Base-by-base conservation (phyloP, 345 rosid species). In the Fremontodendron californicum region DNA sequence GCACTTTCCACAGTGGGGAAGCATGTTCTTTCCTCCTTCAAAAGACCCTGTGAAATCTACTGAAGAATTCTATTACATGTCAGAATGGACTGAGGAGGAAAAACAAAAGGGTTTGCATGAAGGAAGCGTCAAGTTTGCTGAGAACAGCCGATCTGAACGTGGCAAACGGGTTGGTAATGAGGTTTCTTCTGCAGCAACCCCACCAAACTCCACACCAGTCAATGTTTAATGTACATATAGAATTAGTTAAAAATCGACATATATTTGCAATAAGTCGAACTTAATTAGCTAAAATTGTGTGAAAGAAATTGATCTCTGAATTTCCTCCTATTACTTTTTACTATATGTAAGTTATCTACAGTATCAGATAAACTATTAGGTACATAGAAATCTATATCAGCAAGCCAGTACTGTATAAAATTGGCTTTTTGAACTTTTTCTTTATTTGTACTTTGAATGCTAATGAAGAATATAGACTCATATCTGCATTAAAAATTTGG, bases 1-100 rank as follows among this genome's bases (percentile, higher is more conserved):
- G 27, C 87, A 94, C 81, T 92, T 90, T 81, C 97, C 97, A 1
- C 92, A 94, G 13, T 94, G 96, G 96, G 97, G 97, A 5, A 79
- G 97, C 66, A 91, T 94, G 96, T 90, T 92, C 75, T 33, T 81
- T 3, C 89, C 88, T 1, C 83, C 97, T 0, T 86, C 98, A 0
- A 87, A 74, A 31, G 82, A 90, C 72, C 75, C 42, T 1, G 79
- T 67, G 0, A 91, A 83, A 69, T 86, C 87, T 0, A 85, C 87
- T 0, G 98, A 92, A 69, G 93, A 90, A 46, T 16, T 78, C 63
- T 94, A 94, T 58, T 92, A 94, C 67, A 73, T 13, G 9, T 79
- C 89, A 0, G 94, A 91, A 67, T 92, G 94, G 93, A 80, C 84
- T 0, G 94, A 91, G 76, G 93, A 91, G 4, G 98, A 92, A 83